Conservation (phyloP, 768 basidiomycete genomes). For the Xerocomellus amylosporus region DNA sequence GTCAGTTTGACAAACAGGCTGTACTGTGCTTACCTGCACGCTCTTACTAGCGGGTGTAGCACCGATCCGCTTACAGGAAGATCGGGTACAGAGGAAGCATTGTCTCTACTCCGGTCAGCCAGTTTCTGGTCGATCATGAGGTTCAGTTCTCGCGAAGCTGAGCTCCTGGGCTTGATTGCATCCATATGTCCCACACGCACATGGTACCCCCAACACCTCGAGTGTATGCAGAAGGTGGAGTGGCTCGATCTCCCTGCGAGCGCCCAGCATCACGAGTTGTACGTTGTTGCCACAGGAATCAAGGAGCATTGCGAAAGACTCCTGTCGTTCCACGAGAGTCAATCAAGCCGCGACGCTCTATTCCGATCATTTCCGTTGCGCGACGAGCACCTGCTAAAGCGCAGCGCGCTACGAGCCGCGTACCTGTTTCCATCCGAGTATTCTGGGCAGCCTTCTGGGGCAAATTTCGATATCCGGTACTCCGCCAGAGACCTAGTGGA, state of each 20-base stretch:
- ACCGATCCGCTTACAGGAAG: slow-evolving; percentile 43
- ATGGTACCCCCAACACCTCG: slow-evolving; percentile 38
- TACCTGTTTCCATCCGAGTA: slow-evolving; percentile 13
- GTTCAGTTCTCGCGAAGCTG: slow-evolving; percentile 28
- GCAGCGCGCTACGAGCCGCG: slow-evolving; percentile 17
- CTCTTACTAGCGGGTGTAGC: slow-evolving; percentile 40
- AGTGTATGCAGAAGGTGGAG: slow-evolving; percentile 12
- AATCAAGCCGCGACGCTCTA: not conserved
- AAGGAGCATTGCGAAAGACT: slow-evolving; percentile 24
- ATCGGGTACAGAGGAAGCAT: slow-evolving; percentile 44
- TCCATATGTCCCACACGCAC: slow-evolving; percentile 34
- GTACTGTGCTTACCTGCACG: slow-evolving; percentile 44
- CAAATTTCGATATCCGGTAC: slow-evolving; percentile 9
- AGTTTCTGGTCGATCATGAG: slow-evolving; percentile 40
- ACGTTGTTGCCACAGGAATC: slow-evolving; percentile 26
- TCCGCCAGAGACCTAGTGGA: slow-evolving; percentile 7
- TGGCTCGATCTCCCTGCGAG: slow-evolving; percentile 12
- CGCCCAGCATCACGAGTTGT: slow-evolving; percentile 35
- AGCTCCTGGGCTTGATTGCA: slow-evolving; percentile 34
- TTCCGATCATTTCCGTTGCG: slow-evolving; percentile 9
- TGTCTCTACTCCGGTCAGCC: slow-evolving; percentile 38
- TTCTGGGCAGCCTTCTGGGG: not conserved
- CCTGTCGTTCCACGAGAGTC: slow-evolving; percentile 7
- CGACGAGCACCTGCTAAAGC: slow-evolving; percentile 15
- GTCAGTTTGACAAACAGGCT: slow-evolving; percentile 29